Evolutionary conservation across 1,139 yeast species (phyloP), one percentile per base, ranked within the genome.

Genomic region (Trichomonascaceae sp.): DNA sequence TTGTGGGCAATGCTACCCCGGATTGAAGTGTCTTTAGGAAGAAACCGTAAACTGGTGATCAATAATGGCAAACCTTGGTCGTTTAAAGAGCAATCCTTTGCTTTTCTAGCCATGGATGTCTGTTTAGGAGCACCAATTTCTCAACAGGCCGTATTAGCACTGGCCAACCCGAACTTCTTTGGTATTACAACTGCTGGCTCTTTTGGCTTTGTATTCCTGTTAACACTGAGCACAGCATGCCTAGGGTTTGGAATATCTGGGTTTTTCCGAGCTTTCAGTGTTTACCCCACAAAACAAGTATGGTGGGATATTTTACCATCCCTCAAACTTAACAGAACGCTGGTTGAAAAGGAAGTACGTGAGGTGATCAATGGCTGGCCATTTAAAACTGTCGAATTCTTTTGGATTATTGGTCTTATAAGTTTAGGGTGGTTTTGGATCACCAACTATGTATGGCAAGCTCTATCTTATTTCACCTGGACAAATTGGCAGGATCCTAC

Each of bases 21-120:
- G 17, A 30, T 53, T 19, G 60, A 59, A 27, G 51, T 56, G 19
- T 53, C 68, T 39, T 57, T 83, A n/a, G 71, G 76, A 75, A 76
- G 75, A 18, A 79, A 74, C 47, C 64, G 60, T 54, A 71, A 72
- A 55, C 57, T 68, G 62, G 66, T 79, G 51, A 61, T 81, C 61
- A 77, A 83, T 67, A 83, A 84, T 1, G 85, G 85, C 8, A 84
- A 85, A 7, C 82, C 83, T 5, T 85, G 88, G 87, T 73, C 77
- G 32, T 76, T 73, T 62, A 85, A 86, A 67, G 93, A 85, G 64
- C 88, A 85, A 71, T 81, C 82, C 83, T 72, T 81, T 58, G 73
- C 82, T 1, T 79, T 85, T 6, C 52, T 78, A 45, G 69, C 77
- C 58, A 74, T 75, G 60, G 50, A 51, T 22, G 58, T 55, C 17